Evolutionary conservation across 179 eudicot genomes (phyloP).

Genomic region (Pouteria campechiana): DNA sequence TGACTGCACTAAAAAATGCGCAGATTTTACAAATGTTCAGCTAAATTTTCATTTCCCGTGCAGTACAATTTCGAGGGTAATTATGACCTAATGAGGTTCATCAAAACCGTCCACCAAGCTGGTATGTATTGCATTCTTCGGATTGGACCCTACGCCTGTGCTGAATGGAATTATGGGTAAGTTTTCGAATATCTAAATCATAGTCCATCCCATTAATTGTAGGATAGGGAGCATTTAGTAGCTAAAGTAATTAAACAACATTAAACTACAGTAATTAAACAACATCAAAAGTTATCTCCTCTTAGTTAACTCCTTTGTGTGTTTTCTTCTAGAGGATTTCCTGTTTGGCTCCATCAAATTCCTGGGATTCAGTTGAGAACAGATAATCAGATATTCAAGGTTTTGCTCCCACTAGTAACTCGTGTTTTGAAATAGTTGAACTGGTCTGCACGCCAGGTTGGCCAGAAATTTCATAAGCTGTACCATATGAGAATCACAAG

Average conservation of each 20-base stretch:
- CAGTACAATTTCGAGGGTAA: constrained; percentile 94
- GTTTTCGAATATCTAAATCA: not conserved
- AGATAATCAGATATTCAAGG: constrained; percentile 93
- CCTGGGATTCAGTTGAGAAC: constrained; percentile 93
- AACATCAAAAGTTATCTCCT: not conserved
- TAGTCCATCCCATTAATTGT: not conserved
- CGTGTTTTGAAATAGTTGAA: no score
- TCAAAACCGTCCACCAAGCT: constrained; percentile 79
- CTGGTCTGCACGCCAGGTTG: no score
- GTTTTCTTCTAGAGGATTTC: constrained; percentile 57
- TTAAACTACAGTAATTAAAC: no score
- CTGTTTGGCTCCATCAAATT: constrained; percentile 91
- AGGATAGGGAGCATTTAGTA: constrained; percentile 1
- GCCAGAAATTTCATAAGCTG: no score
- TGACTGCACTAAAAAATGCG: no score
- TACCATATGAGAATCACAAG: no score
- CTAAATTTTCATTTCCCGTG: not conserved
- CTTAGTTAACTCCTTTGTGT: not conserved
- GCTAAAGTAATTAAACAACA: no score
- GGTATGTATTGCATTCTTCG: constrained; percentile 93
- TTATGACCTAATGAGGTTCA: constrained; percentile 73
- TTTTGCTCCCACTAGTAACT: constrained; percentile 12
- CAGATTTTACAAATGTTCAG: no score
- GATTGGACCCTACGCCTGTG: constrained; percentile 94
- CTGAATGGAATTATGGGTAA: constrained; percentile 98